Evolutionary conservation across 257 asterid genomes (phyloP).

Genomic region (Sherardia arvensis): DNA sequence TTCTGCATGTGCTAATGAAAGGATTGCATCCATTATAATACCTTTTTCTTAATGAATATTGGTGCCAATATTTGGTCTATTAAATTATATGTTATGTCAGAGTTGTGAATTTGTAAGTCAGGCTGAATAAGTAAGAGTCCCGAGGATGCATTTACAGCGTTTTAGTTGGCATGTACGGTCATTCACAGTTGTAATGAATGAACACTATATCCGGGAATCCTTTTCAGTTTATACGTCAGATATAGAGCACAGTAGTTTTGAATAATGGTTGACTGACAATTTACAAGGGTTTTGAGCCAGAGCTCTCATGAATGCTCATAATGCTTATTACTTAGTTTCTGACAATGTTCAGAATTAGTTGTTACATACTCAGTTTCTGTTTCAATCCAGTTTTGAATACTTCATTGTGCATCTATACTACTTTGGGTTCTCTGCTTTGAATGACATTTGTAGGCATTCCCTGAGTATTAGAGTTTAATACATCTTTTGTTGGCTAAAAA

Average conservation of each 20-base stretch:
- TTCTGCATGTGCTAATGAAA: neutral
- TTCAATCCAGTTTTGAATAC: no score
- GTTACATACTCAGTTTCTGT: neutral
- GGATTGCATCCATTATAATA: neutral
- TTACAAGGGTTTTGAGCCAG: neutral
- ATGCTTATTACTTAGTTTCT: neutral
- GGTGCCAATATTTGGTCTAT: neutral
- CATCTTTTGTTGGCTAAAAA: neutral
- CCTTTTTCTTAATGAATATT: neutral
- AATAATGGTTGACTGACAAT: neutral
- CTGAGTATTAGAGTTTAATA: neutral
- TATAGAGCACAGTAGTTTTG: neutral
- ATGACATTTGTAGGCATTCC: neutral
- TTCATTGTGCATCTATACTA: neutral
- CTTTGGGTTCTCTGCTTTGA: neutral
- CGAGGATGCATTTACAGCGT: neutral
- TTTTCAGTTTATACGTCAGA: neutral
- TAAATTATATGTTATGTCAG: neutral
- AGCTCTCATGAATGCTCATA: neutral
- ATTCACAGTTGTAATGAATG: neutral
- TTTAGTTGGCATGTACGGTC: no score
- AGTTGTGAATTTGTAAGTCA: neutral
- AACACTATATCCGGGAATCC: neutral
- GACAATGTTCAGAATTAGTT: no score
- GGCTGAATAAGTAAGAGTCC: neutral